A percentile compares a stretch with the other conserved stretches of the same genome.
Conservation (phyloP, 1,284 basidiomycete species). For the Apiotrichum sp. region DNA sequence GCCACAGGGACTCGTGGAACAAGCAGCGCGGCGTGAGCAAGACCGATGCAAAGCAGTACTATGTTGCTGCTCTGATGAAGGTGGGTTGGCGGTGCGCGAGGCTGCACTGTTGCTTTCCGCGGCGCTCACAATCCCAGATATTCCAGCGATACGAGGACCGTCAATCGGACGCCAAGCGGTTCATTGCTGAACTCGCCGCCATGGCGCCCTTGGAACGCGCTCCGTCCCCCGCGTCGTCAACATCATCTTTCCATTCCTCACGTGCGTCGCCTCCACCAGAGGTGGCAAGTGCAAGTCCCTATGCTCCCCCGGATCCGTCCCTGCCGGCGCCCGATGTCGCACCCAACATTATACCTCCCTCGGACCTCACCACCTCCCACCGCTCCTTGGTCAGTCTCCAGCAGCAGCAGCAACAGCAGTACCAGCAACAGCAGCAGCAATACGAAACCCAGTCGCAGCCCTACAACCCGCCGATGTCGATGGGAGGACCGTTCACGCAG, state of each 20-base stretch:
- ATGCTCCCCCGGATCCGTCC: slow-evolving; percentile 36
- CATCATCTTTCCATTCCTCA: slow-evolving; percentile 40
- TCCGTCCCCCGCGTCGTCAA: slow-evolving; percentile 36
- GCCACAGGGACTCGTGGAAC: slow-evolving; percentile 82
- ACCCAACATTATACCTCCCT: slow-evolving; percentile 37
- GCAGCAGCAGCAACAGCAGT: slow-evolving; percentile 1
- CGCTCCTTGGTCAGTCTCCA: slow-evolving; percentile 33
- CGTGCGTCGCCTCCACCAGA: slow-evolving; percentile 30
- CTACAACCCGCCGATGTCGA: not conserved
- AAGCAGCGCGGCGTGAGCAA: slow-evolving; percentile 75
- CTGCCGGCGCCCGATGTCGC: slow-evolving; percentile 41
- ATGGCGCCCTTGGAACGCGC: slow-evolving; percentile 54
- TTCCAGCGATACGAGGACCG: slow-evolving; percentile 50
- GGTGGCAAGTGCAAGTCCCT: slow-evolving; percentile 1
- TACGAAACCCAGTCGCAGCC: not conserved
- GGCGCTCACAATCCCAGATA: slow-evolving; percentile 4
- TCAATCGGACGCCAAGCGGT: slow-evolving; percentile 69
- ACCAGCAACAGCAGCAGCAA: not conserved
- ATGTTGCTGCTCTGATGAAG: slow-evolving; percentile 80
- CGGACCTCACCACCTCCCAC: slow-evolving; percentile 33
- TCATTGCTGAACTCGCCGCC: slow-evolving; percentile 76
- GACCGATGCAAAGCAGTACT: slow-evolving; percentile 79
- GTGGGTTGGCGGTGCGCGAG: no score
- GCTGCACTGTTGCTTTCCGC: not conserved
- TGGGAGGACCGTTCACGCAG: not conserved